These are phyloP conservation scores for Niveomyces coronatus DNA, from an alignment of 2,329 filamentous ascomycete species.

Conservation along the genomic window DNA sequence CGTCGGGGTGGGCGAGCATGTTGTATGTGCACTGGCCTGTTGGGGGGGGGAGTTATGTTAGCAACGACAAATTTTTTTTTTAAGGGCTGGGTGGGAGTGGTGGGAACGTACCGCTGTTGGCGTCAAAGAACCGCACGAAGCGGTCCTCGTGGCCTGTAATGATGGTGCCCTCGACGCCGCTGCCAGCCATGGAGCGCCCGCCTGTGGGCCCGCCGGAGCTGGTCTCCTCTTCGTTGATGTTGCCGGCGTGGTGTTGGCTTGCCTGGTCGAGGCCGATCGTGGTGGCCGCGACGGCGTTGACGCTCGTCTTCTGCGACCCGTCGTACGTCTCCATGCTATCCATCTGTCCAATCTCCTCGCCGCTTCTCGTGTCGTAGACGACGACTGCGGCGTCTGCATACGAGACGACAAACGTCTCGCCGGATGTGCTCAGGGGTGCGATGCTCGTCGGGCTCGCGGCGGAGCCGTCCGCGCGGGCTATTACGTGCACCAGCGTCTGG, in stretches of 20 bases:
- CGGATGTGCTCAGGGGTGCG: conserved; percentile 69
- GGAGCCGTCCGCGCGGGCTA: conserved; percentile 55
- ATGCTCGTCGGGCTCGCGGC: conserved; percentile 82
- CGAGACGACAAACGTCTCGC: conserved; percentile 85
- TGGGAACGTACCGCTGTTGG: conserved; percentile 77
- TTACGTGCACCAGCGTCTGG: conserved; percentile 79
- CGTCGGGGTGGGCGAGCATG: conserved; percentile 91
- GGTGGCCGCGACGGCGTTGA: conserved; percentile 86
- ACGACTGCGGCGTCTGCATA: conserved; percentile 85
- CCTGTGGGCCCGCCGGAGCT: conserved; percentile 73
- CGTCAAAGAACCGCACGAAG: conserved; percentile 95
- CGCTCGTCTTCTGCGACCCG: conserved; percentile 64
- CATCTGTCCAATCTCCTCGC: conserved; percentile 88
- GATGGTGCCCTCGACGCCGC: conserved; percentile 81
- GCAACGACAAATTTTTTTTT: conserved; percentile 10
- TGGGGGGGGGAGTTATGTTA: too few relatives aligned
- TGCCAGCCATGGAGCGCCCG: conserved; percentile 51
- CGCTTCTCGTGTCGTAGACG: conserved; percentile 84
- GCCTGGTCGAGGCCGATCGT: conserved; percentile 69
- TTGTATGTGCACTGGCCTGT: conserved; percentile 98
- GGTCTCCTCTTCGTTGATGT: conserved; percentile 61
- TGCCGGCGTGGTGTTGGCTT: conserved; percentile 38
- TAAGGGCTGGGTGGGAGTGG: neutral
- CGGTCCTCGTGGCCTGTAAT: conserved; percentile 96
- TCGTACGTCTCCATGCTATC: conserved; percentile 91